These are phyloP conservation scores for Sporothrix globosa DNA, from an alignment of 2,329 filamentous ascomycete genomes.

Conservation along the genomic window DNA sequence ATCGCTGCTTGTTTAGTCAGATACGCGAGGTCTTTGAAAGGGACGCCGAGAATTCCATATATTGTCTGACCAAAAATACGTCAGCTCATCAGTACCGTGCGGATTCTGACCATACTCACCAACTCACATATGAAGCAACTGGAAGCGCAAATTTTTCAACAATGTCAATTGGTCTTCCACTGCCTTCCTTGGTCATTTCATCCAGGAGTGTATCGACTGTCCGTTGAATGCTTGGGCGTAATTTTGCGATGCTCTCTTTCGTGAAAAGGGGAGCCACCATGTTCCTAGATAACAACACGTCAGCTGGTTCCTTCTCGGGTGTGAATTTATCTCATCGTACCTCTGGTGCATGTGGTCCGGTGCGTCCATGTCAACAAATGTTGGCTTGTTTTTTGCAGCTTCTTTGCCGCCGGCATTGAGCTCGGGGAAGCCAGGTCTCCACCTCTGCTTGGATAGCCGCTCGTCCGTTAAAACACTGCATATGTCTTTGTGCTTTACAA, in stretches of 20 bases:
- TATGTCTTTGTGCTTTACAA: background rate
- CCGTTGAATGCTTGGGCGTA: background rate
- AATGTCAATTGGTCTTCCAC: background rate
- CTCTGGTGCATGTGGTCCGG: background rate
- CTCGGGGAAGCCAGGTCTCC: slow-evolving; percentile 1
- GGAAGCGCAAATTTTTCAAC: background rate
- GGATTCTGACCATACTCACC: too few relatives aligned
- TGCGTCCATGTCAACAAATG: background rate
- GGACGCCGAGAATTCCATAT: background rate
- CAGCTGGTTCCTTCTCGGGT: background rate
- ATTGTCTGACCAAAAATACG: background rate
- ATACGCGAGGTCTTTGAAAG: background rate
- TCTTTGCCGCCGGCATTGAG: background rate
- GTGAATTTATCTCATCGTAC: too few relatives aligned
- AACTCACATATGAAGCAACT: slow-evolving; percentile 1
- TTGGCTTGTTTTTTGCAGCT: background rate
- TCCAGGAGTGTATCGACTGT: background rate
- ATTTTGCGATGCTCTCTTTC: background rate
- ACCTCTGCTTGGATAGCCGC: background rate
- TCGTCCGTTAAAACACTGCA: slow-evolving; percentile 3
- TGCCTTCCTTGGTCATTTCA: background rate
- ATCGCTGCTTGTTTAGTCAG: background rate
- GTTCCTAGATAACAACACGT: background rate
- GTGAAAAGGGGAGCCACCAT: background rate
- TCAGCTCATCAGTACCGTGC: too few relatives aligned